These are phyloP conservation scores for Sideroxylon spinosum DNA, from an alignment of 179 eudicot genomes.

Conservation along the genomic window DNA sequence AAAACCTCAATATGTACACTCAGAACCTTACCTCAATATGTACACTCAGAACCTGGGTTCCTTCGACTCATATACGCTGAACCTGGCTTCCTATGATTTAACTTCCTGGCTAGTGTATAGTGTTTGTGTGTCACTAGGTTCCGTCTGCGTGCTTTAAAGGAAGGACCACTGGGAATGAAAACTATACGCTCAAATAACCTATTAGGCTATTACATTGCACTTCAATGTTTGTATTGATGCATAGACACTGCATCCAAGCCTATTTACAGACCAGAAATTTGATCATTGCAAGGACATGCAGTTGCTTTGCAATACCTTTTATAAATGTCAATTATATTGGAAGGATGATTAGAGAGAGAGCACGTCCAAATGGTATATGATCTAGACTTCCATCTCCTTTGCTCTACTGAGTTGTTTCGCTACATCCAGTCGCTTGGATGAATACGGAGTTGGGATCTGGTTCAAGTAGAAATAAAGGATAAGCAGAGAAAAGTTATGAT, in stretches of 20 bases:
- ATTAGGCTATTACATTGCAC: not conserved
- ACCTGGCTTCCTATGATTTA: no score
- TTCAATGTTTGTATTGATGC: not conserved
- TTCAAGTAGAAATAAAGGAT: constrained; percentile 1
- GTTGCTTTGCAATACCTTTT: not conserved
- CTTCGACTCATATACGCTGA: no score
- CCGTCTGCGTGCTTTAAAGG: not conserved
- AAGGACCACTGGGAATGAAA: not conserved
- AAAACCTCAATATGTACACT: no score
- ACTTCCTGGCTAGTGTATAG: no score
- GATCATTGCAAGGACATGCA: not conserved
- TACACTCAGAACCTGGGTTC: no score
- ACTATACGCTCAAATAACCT: not conserved
- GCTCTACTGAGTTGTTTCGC: constrained; percentile 48
- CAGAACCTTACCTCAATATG: no score
- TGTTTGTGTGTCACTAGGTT: not conserved
- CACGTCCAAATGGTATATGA: constrained; percentile 14
- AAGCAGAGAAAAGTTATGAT: not conserved
- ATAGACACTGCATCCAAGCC: not conserved
- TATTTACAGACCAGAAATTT: not conserved
- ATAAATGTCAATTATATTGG: not conserved
- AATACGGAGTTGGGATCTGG: constrained; percentile 49
- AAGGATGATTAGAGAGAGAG: not conserved
- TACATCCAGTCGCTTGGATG: constrained; percentile 33
- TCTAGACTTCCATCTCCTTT: constrained; percentile 38